These are phyloP conservation scores for Lentinula lateritia DNA, from an alignment of 768 basidiomycete species.

Conservation along the genomic window DNA sequence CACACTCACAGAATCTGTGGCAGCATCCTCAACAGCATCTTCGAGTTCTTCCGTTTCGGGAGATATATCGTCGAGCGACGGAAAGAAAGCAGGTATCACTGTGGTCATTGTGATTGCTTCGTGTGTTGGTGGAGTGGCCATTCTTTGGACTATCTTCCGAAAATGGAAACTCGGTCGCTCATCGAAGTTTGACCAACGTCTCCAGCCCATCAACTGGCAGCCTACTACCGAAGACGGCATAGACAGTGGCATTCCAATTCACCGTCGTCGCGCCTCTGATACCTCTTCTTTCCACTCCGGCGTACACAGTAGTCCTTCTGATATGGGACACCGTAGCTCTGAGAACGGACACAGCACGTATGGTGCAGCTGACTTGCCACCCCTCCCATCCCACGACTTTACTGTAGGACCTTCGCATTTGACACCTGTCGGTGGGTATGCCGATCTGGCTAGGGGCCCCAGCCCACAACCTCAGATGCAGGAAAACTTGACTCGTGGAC, in stretches of 20 bases:
- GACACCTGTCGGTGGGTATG: constrained; percentile 75
- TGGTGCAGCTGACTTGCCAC: constrained; percentile 25
- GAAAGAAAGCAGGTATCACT: constrained; percentile 43
- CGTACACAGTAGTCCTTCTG: constrained; percentile 21
- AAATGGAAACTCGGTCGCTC: constrained; percentile 56
- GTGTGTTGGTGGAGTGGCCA: constrained; percentile 58
- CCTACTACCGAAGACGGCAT: constrained; percentile 35
- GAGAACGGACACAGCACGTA: constrained; percentile 26
- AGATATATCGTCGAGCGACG: constrained; percentile 20
- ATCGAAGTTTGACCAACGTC: constrained; percentile 72
- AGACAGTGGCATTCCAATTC: constrained; percentile 36
- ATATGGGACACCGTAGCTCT: constrained; percentile 19
- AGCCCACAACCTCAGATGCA: constrained; percentile 66
- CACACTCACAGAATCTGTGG: constrained; percentile 17
- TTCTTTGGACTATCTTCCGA: constrained; percentile 87
- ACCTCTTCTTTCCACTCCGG: constrained; percentile 71
- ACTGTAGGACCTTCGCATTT: constrained; percentile 53
- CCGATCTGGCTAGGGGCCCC: constrained; percentile 72
- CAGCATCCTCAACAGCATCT: constrained; percentile 20
- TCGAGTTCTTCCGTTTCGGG: constrained; percentile 19
- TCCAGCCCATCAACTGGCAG: constrained; percentile 87
- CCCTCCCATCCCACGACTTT: constrained; percentile 72
- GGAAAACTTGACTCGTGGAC: constrained; percentile 38
- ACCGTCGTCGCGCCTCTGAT: constrained; percentile 48
- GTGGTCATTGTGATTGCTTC: constrained; percentile 68